phyloP scores from a whole-genome alignment of 768 basidiomycete genomes.

The Psilocybe azurescens region DNA sequence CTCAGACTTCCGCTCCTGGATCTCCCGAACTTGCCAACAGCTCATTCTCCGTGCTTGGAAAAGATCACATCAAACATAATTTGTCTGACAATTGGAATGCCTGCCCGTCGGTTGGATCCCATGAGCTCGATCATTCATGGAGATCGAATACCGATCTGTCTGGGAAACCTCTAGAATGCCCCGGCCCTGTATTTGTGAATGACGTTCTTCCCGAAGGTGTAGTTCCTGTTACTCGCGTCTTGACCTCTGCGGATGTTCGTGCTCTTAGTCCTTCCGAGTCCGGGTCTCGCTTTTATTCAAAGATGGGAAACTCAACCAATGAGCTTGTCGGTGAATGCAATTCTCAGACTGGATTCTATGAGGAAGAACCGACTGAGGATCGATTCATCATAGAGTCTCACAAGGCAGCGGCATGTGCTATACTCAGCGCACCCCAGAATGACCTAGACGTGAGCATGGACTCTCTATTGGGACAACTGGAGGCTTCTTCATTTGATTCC shows the following conservation, averaged over 20 bases:
- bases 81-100: background rate
- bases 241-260: no score
- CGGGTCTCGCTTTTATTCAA: no score
- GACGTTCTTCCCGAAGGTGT: no score
- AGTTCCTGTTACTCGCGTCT: no score
- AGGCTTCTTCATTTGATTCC: conserved; percentile 12
- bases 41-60: background rate
- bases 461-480: conserved; percentile 12
- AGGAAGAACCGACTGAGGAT: background rate
- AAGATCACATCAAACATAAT: background rate
- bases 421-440: conserved; percentile 6
- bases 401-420: background rate
- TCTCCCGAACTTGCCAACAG: conserved; percentile 6
- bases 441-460: conserved; percentile 10
- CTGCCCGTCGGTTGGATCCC: background rate
- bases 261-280: no score
- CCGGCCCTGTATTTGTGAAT: no score
- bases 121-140: background rate
- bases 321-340: background rate
- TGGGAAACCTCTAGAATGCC: no score
- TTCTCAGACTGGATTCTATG: background rate
- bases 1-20: conserved; percentile 16
- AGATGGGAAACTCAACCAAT: no score
- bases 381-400: background rate
- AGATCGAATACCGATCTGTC: background rate